Percentiles rank a stretch among this genome's conserved stretches.
phyloP scores from a whole-genome alignment of 1,284 basidiomycete species.

The Fomitopsis pinicola region DNA sequence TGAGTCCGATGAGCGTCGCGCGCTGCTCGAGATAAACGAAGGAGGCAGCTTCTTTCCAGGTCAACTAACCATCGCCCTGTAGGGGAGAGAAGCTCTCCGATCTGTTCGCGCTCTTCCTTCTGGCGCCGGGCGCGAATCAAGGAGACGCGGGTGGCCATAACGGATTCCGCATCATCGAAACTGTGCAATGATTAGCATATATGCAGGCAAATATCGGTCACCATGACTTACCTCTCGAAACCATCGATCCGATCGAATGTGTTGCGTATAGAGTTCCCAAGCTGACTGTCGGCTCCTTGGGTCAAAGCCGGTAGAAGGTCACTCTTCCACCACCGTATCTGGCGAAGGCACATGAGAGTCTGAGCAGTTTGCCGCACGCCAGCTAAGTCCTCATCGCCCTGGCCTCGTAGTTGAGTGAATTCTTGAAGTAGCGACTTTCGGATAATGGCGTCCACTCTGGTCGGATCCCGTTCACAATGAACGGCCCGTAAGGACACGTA shows the following conservation, averaged over 20 bases:
- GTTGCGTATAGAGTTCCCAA: slow-evolving; percentile 30
- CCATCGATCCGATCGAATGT: slow-evolving; percentile 45
- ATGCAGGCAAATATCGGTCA: slow-evolving; percentile 2
- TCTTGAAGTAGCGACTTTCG: slow-evolving; percentile 51
- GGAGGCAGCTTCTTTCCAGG: slow-evolving; percentile 68
- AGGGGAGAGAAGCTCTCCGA: slow-evolving; percentile 64
- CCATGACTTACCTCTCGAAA: slow-evolving; percentile 59
- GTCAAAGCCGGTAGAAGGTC: slow-evolving; percentile 31
- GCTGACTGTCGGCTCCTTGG: slow-evolving; percentile 27
- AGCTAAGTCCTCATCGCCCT: slow-evolving; percentile 74
- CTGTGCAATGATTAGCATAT: slow-evolving; percentile 35
- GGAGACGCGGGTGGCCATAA: slow-evolving; percentile 81
- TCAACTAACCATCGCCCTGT: slow-evolving; percentile 49
- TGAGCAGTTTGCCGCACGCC: slow-evolving; percentile 66
- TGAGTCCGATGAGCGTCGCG: slow-evolving; percentile 70
- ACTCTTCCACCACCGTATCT: slow-evolving; percentile 60
- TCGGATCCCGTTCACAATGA: slow-evolving; percentile 64
- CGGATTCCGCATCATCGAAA: slow-evolving; percentile 72
- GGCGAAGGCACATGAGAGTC: slow-evolving; percentile 75
- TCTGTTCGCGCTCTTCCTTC: slow-evolving; percentile 64
- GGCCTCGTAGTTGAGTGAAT: slow-evolving; percentile 57
- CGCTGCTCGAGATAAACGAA: slow-evolving; percentile 74
- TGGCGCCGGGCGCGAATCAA: slow-evolving; percentile 68
- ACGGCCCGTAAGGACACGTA: slow-evolving; percentile 79
- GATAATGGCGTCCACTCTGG: slow-evolving; percentile 44